Conservation (phyloP, 768 basidiomycete species). For the Trametes maxima region DNA sequence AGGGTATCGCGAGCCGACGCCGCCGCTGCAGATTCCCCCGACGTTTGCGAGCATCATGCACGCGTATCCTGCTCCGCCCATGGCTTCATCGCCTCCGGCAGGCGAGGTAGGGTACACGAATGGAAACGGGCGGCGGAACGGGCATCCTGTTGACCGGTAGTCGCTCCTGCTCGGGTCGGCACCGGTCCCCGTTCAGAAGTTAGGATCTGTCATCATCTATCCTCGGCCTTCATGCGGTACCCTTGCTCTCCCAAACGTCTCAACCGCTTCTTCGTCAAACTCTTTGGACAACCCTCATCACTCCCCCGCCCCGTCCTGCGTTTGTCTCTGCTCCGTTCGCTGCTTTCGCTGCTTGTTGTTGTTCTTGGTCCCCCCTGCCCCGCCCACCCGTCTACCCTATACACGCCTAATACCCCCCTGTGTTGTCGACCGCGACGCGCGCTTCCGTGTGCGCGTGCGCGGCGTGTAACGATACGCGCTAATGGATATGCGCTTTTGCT, state of each 20-base stretch:
- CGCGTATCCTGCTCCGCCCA: constrained; percentile 53
- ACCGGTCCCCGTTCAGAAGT: no score
- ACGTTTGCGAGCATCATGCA: constrained; percentile 74
- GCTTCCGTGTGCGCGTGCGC: background rate
- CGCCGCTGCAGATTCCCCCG: constrained; percentile 44
- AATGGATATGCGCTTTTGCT: constrained; percentile 4
- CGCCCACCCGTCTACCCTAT: constrained; percentile 13
- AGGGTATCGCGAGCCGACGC: constrained; percentile 17
- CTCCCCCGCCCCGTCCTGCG: background rate
- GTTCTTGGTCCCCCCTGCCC: constrained; percentile 16
- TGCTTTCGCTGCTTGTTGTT: constrained; percentile 27
- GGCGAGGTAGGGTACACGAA: constrained; percentile 33
- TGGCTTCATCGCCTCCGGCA: constrained; percentile 29
- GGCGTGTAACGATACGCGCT: constrained; percentile 22
- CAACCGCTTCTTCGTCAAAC: no score
- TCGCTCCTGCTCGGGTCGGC: background rate
- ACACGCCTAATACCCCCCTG: constrained; percentile 8
- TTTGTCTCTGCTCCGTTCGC: constrained; percentile 4
- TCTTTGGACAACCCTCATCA: background rate
- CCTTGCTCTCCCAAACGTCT: background rate
- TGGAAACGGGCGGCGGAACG: constrained; percentile 22
- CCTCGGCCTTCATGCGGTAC: background rate
- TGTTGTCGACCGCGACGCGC: constrained; percentile 9
- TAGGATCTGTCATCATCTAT: background rate
- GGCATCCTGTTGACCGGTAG: constrained; percentile 19